A percentile compares a stretch with the other conserved stretches of the same genome.
phyloP scores from a whole-genome alignment of 2,329 filamentous ascomycete genomes.

The Niveomyces coronatus region DNA sequence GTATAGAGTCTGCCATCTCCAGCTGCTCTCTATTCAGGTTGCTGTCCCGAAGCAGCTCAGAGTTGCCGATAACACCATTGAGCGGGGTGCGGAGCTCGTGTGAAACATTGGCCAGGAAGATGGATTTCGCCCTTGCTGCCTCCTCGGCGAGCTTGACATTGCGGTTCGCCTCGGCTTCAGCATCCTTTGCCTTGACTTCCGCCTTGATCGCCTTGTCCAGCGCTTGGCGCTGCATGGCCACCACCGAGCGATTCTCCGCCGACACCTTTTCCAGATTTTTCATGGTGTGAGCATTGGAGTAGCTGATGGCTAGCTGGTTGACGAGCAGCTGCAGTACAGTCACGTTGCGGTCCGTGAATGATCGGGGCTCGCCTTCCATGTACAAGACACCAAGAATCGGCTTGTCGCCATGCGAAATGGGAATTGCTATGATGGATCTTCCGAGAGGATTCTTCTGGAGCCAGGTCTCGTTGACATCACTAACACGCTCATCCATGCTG shows the following conservation, averaged over 20 bases:
- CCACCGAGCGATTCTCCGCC: slow-evolving; percentile 68
- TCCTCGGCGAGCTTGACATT: slow-evolving; percentile 77
- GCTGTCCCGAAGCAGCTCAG: slow-evolving; percentile 71
- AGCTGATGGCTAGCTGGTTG: slow-evolving; percentile 67
- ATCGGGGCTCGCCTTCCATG: slow-evolving; percentile 62
- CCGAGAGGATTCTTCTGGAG: slow-evolving; percentile 57
- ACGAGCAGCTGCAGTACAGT: slow-evolving; percentile 60
- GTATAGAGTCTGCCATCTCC: slow-evolving; percentile 80
- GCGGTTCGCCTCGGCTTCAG: slow-evolving; percentile 64
- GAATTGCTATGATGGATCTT: slow-evolving; percentile 69
- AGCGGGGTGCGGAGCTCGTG: slow-evolving; percentile 76
- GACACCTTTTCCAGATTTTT: slow-evolving; percentile 68
- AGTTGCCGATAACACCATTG: slow-evolving; percentile 83
- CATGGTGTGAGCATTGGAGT: slow-evolving; percentile 56
- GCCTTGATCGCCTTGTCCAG: slow-evolving; percentile 61
- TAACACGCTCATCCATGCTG: slow-evolving; percentile 65
- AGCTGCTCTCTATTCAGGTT: slow-evolving; percentile 64
- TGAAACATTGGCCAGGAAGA: slow-evolving; percentile 71
- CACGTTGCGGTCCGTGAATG: slow-evolving; percentile 65
- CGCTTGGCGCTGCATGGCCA: slow-evolving; percentile 64
- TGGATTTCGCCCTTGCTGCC: slow-evolving; percentile 71
- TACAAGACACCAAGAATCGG: slow-evolving; percentile 65
- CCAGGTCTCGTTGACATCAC: slow-evolving; percentile 62
- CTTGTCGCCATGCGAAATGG: slow-evolving; percentile 63
- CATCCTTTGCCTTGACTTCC: slow-evolving; percentile 65